phyloP scores from a whole-genome alignment of 768 basidiomycete species.

The Amanita jacksonii region DNA sequence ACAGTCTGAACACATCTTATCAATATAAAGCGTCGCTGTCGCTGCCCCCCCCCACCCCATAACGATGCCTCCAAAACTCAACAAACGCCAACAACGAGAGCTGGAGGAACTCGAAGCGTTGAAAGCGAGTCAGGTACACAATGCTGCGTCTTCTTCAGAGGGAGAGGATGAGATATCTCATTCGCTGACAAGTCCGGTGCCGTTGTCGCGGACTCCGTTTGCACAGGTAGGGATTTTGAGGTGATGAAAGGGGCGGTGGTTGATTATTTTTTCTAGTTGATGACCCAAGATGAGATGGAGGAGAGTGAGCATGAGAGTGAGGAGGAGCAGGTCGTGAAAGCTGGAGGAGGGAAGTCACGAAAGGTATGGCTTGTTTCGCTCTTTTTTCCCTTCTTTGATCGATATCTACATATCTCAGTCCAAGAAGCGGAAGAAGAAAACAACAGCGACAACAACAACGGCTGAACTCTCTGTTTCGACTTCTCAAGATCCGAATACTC shows the following conservation, averaged over 20 bases:
- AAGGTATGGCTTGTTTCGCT: background rate
- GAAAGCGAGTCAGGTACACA: slow-evolving; percentile 16
- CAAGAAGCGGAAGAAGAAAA: slow-evolving; percentile 39
- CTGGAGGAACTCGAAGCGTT: slow-evolving; percentile 68
- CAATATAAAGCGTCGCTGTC: too few relatives aligned
- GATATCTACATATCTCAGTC: too few relatives aligned
- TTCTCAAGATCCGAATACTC: slow-evolving; percentile 4
- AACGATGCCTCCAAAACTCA: slow-evolving; percentile 64
- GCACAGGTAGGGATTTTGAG: slow-evolving; percentile 2
- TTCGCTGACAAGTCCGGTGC: slow-evolving; percentile 8
- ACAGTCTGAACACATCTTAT: too few relatives aligned
- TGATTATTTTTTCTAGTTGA: background rate
- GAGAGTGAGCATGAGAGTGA: slow-evolving; percentile 12
- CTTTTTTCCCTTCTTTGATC: background rate
- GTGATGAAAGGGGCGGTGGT: too few relatives aligned
- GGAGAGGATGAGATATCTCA: background rate
- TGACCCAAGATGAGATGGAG: slow-evolving; percentile 1
- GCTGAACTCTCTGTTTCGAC: background rate
- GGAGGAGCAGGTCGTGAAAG: slow-evolving; percentile 30
- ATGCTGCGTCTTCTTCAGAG: slow-evolving; percentile 29
- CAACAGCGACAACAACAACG: slow-evolving; percentile 10
- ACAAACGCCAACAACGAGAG: slow-evolving; percentile 82
- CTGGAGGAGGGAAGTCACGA: slow-evolving; percentile 14
- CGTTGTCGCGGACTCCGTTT: too few relatives aligned
- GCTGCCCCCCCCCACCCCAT: too few relatives aligned